phyloP scores from a whole-genome alignment of 495 filamentous ascomycete genomes.

The Aspergillus nanangensis region DNA sequence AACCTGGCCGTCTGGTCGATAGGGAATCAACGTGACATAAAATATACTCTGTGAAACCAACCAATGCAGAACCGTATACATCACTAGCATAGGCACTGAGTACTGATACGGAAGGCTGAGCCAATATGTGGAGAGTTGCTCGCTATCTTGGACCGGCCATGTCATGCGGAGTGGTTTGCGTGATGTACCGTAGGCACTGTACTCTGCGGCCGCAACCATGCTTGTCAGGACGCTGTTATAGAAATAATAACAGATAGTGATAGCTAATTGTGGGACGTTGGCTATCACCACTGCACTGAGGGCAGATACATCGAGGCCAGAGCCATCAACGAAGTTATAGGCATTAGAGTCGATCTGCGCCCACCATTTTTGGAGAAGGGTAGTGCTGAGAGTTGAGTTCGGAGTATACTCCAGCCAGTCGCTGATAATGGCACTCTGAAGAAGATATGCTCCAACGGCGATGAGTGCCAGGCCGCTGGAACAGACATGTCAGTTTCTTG shows the following conservation, averaged over 20 bases:
- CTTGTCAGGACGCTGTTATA: constrained; percentile 35
- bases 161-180: constrained; percentile 42
- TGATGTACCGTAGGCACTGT: constrained; percentile 18
- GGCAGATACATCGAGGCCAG: background rate
- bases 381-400: background rate
- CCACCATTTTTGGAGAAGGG: background rate
- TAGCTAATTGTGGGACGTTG: constrained; percentile 38
- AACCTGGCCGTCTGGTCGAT: background rate
- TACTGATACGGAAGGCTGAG: constrained; percentile 38
- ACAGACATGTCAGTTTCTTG: background rate
- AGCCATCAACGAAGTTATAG: background rate
- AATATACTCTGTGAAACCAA: constrained; percentile 36
- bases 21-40: constrained; percentile 17
- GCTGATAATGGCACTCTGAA: background rate
- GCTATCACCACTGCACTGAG: background rate
- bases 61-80: constrained; percentile 31
- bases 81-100: constrained; percentile 22
- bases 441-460: background rate
- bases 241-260: constrained; percentile 37
- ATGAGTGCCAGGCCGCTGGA: background rate
- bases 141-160: constrained; percentile 23
- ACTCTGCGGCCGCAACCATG: constrained; percentile 37
- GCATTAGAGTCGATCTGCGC: background rate
- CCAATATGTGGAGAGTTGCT: constrained; percentile 42
- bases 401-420: background rate